Evolutionary conservation across 495 filamentous ascomycete species (phyloP).

Genomic region (Tetracladium setigerum): DNA sequence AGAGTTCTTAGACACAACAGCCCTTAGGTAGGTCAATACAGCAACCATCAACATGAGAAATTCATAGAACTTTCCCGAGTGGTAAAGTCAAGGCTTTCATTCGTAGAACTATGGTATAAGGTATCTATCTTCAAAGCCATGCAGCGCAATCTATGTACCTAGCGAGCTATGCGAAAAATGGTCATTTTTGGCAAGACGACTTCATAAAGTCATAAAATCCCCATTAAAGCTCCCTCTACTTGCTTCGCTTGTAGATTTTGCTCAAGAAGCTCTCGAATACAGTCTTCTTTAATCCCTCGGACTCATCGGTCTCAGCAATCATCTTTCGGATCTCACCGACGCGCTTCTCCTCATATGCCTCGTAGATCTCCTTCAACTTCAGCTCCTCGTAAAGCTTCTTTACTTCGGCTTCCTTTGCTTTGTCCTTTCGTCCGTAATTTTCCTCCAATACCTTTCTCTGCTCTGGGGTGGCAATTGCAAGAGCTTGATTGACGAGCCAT

Average conservation of each 20-base stretch:
- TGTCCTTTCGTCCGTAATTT: slow-evolving; percentile 88
- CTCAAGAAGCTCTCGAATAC: slow-evolving; percentile 84
- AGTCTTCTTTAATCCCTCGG: slow-evolving; percentile 75
- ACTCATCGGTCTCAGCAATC: slow-evolving; percentile 77
- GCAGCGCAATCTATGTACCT: too few relatives aligned
- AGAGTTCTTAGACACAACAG: too few relatives aligned
- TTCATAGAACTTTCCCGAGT: too few relatives aligned
- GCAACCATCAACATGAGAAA: too few relatives aligned
- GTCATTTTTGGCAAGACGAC: too few relatives aligned
- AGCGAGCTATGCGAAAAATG: too few relatives aligned
- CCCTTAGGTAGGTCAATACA: too few relatives aligned
- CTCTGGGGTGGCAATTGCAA: slow-evolving; percentile 64
- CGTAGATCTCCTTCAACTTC: slow-evolving; percentile 70
- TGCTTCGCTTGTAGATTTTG: slow-evolving; percentile 97
- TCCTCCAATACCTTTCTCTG: slow-evolving; percentile 76
- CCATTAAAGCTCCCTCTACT: slow-evolving; percentile 36
- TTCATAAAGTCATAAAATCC: too few relatives aligned
- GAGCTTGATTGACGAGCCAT: slow-evolving; percentile 92
- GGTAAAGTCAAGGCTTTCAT: too few relatives aligned
- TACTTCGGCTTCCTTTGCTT: slow-evolving; percentile 66
- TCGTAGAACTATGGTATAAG: too few relatives aligned
- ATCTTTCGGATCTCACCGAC: slow-evolving; percentile 64
- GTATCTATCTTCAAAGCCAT: too few relatives aligned
- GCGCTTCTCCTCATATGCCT: slow-evolving; percentile 78
- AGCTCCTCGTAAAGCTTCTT: slow-evolving; percentile 85